Base-by-base conservation (phyloP, 768 basidiomycete species). In the Lyophyllum atratum region DNA sequence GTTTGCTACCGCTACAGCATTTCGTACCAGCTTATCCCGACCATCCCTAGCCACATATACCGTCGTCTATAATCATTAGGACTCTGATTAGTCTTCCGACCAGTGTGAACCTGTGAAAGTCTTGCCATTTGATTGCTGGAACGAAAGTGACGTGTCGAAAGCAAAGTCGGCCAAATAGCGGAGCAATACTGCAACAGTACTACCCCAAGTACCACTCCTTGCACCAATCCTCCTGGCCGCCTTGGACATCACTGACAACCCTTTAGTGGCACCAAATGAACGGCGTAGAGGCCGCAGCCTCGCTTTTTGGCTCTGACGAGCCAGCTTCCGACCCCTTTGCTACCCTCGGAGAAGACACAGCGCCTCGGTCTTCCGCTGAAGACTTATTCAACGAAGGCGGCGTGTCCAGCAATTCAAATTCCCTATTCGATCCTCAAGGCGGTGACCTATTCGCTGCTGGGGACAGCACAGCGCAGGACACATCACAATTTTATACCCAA, bases 251-350 rank as follows among this genome's bases (percentile, higher is more conserved):
- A 45, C 31, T 22, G 19, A 15, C 50, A 60, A 31, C 39, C 22
- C 15, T 42, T 29, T 44, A 31, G 34, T 14, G 42, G 24, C 26
- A 44, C 34, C 49, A 66, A 66, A 88, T 89, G 87, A 81, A 76
- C 69, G 76, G 79, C 62, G 84, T 87, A 55, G 89, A 91, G 76
- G 85, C 89, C 62, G 92, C 92, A 33, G 87, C 90, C 50, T 86
- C 89, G 55, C 86, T 93, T 45, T 93, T 93, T 77, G 89, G 85
- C 59, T 73, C 82, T 51, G 82, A 83, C 29, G 87, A 90, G 66
- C 66, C 83, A 49, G 74, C 74, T 17, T 76, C 80, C 29, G 87
- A 90, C 73, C 82, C 83, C 51, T 89, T 89, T 74, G 81, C 86
- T 59, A 73, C 79, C 53, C 77, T 87, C 59, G 85, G 84, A 45